phyloP scores from a whole-genome alignment of 805 yeast genomes.

The Zygosaccharomyces bisporus region DNA sequence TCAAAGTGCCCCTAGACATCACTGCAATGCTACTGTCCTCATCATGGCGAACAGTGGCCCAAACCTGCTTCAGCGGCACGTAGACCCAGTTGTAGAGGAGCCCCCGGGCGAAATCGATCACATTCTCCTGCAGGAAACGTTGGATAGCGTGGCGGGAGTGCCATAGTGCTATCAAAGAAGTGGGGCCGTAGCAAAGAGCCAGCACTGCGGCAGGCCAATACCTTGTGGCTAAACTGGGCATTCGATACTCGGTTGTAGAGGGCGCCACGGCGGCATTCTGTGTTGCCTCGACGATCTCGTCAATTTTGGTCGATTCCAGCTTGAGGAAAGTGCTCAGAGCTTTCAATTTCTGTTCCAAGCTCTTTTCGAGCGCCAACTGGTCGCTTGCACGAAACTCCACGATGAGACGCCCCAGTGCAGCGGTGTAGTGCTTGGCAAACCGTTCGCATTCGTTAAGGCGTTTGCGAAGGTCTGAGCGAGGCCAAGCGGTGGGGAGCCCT shows the following conservation, averaged over 20 bases:
- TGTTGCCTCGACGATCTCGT: conserved; percentile 4
- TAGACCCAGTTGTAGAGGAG: conserved; percentile 82
- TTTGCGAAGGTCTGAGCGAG: conserved; percentile 1
- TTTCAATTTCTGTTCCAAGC: conserved; percentile 3
- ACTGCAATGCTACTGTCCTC: conserved; percentile 68
- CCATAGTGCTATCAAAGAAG: conserved; percentile 42
- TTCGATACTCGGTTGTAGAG: conserved; percentile 2
- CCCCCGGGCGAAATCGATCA: conserved; percentile 61
- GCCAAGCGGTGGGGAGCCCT: conserved; percentile 5
- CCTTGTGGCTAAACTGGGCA: conserved; percentile 45
- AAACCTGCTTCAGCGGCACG: conserved; percentile 65
- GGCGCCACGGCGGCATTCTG: not conserved
- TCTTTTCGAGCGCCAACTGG: not conserved
- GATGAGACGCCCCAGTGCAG: conserved; percentile 23
- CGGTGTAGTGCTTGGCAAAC: conserved; percentile 13
- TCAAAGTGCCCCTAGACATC: conserved; percentile 72
- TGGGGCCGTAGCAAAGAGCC: conserved; percentile 50
- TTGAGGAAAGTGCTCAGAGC: conserved; percentile 11
- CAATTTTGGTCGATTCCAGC: not conserved
- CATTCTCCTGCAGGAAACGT: conserved; percentile 53
- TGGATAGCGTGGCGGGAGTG: conserved; percentile 51
- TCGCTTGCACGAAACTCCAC: conserved; percentile 14
- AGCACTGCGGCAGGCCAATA: conserved; percentile 63
- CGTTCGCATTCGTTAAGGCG: conserved; percentile 5
- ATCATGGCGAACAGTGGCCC: conserved; percentile 82